These are phyloP conservation scores for Fusarium tricinctum DNA, from an alignment of 2,329 filamentous ascomycete genomes.

Conservation along the genomic window DNA sequence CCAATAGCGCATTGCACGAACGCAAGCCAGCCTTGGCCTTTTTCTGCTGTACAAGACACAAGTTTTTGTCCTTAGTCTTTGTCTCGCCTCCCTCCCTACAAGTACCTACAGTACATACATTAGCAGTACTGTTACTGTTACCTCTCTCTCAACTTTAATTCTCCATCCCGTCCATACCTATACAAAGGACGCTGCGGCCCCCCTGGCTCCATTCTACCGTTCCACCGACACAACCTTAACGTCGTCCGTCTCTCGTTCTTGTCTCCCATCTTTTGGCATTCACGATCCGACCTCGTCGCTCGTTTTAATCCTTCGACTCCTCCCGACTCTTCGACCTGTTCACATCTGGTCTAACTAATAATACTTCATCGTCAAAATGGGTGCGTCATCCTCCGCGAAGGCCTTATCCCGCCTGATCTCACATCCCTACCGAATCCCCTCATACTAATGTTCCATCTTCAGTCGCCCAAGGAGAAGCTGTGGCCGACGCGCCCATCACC, in stretches of 20 bases:
- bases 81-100: not conserved
- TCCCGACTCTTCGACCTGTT: not conserved
- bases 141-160: slow-evolving; percentile 3
- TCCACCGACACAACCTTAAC: slow-evolving; percentile 33
- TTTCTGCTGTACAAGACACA: slow-evolving; percentile 16
- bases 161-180: not conserved
- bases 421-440: slow-evolving; percentile 16
- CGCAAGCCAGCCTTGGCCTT: slow-evolving; percentile 42
- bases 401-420: slow-evolving; percentile 37
- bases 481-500: slow-evolving; percentile 52
- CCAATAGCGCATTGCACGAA: slow-evolving; percentile 35
- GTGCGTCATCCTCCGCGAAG: slow-evolving; percentile 46
- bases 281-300: slow-evolving; percentile 20
- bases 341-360: not conserved
- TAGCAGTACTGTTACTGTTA: no score
- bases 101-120: not conserved
- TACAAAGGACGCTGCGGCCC: slow-evolving; percentile 32
- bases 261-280: slow-evolving; percentile 1
- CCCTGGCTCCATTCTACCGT: not conserved
- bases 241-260: not conserved
- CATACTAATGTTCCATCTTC: slow-evolving; percentile 32
- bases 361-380: slow-evolving; percentile 54
- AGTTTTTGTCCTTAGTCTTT: no score
- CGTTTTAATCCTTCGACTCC: slow-evolving; percentile 15
- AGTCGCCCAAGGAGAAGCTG: slow-evolving; percentile 26